Percentiles rank a stretch among this genome's conserved stretches.
Conservation (phyloP, 2,329 filamentous ascomycete genomes). For the Boeremia lycopersici region DNA sequence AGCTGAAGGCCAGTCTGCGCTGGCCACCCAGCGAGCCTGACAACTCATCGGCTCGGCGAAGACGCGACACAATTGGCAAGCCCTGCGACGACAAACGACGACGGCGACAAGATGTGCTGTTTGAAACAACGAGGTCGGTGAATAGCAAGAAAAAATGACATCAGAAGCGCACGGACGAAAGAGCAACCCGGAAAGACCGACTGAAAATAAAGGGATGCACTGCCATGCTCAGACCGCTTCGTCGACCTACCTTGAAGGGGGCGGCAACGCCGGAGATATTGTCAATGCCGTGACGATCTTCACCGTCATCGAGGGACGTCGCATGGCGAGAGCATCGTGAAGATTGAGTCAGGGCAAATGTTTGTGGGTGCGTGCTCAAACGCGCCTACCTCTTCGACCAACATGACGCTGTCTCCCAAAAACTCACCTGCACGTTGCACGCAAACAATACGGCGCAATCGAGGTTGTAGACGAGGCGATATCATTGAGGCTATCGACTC, state of each 20-base stretch:
- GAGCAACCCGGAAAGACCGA: constrained; percentile 17
- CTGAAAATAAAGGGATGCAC: constrained; percentile 17
- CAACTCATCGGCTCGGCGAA: constrained; percentile 30
- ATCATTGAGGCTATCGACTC: constrained; percentile 23
- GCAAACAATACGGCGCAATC: background rate
- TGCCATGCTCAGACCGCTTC: constrained; percentile 25
- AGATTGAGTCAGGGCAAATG: background rate
- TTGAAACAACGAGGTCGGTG: constrained; percentile 12
- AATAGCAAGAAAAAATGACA: constrained; percentile 25
- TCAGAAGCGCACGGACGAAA: constrained; percentile 31
- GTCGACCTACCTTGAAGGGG: constrained; percentile 5
- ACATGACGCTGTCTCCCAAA: background rate
- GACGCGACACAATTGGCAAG: constrained; percentile 13
- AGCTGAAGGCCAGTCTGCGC: constrained; percentile 21
- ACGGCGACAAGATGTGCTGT: constrained; percentile 17
- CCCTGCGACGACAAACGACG: constrained; percentile 9
- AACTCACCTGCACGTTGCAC: background rate
- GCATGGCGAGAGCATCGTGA: constrained; percentile 9
- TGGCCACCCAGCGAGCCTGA: constrained; percentile 29
- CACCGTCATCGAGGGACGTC: constrained; percentile 1
- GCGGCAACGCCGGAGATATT: constrained; percentile 8
- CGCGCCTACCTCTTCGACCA: background rate
- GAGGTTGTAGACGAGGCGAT: constrained; percentile 17
- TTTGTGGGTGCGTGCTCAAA: background rate
- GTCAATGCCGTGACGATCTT: constrained; percentile 3